phyloP scores from a whole-genome alignment of 2,329 filamentous ascomycete species.

The Paraconiothyrium brasiliense region DNA sequence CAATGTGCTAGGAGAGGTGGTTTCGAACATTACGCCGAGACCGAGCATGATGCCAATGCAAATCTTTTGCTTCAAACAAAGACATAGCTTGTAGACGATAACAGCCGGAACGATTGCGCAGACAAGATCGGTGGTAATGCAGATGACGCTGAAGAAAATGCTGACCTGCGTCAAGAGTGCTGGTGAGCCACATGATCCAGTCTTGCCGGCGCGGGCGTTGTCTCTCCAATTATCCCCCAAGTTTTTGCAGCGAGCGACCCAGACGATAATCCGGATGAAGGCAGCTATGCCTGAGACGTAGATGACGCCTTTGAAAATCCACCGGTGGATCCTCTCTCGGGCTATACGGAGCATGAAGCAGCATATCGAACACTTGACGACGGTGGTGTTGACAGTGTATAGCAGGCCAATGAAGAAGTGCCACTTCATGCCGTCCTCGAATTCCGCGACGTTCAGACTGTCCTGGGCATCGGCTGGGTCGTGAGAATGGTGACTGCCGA shows the following conservation, averaged over 20 bases:
- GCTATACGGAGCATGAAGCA: constrained; percentile 11
- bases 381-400: constrained; percentile 7
- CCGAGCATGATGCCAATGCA: constrained; percentile 49
- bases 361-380: constrained; percentile 12
- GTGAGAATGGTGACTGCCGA: constrained; percentile 5
- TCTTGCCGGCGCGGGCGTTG: not conserved
- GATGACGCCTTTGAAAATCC: constrained; percentile 10
- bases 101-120: constrained; percentile 47
- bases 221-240: constrained; percentile 20
- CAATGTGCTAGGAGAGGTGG: constrained; percentile 14
- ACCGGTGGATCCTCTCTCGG: not conserved
- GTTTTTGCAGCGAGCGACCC: constrained; percentile 19
- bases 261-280: constrained; percentile 4
- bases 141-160: constrained; percentile 47
- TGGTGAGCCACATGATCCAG: constrained; percentile 2
- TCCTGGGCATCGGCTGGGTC: not conserved
- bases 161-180: constrained; percentile 37
- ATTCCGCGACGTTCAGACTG: not conserved
- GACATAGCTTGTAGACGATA: constrained; percentile 51
- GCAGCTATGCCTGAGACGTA: not conserved
- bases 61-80: constrained; percentile 48
- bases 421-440: not conserved
- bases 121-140: constrained; percentile 43
- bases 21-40: constrained; percentile 48
- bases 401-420: constrained; percentile 3